These are phyloP conservation scores for Metarhizium anisopliae DNA, from an alignment of 2,329 filamentous ascomycete genomes.

Conservation along the genomic window DNA sequence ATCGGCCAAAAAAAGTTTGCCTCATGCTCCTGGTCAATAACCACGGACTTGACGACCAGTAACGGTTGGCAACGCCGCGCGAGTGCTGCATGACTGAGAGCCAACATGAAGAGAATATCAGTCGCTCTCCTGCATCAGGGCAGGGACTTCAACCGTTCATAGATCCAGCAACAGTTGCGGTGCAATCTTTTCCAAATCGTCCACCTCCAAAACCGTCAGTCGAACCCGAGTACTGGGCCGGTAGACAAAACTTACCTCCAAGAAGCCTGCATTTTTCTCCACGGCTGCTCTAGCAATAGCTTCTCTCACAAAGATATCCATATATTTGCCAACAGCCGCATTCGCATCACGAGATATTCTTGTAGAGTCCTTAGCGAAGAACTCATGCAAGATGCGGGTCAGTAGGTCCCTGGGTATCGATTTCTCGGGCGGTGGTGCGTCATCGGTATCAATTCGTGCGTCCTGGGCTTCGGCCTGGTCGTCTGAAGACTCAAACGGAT, in stretches of 20 bases:
- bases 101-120: too few species aligned
- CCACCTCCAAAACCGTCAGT: constrained; percentile 44
- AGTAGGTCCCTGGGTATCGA: constrained; percentile 66
- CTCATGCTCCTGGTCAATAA: too few species aligned
- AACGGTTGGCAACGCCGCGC: too few species aligned
- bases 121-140: background rate
- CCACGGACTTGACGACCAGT: too few species aligned
- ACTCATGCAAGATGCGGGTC: constrained; percentile 67
- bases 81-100: background rate
- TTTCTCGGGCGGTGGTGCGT: constrained; percentile 28
- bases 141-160: constrained; percentile 29
- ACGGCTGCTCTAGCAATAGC: constrained; percentile 71
- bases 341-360: constrained; percentile 72
- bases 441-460: constrained; percentile 15
- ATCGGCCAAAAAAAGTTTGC: too few species aligned
- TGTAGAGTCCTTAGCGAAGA: constrained; percentile 64
- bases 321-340: constrained; percentile 68
- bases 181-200: constrained; percentile 82
- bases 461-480: constrained; percentile 13
- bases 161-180: constrained; percentile 83
- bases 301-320: constrained; percentile 86
- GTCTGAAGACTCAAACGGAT: constrained; percentile 28
- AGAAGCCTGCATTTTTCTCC: constrained; percentile 59
- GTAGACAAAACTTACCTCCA: constrained; percentile 51
- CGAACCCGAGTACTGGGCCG: background rate